Evolutionary conservation across 1,284 basidiomycete genomes (phyloP), one percentile per base, ranked within the genome.

Genomic region (Tilletia caries): DNA sequence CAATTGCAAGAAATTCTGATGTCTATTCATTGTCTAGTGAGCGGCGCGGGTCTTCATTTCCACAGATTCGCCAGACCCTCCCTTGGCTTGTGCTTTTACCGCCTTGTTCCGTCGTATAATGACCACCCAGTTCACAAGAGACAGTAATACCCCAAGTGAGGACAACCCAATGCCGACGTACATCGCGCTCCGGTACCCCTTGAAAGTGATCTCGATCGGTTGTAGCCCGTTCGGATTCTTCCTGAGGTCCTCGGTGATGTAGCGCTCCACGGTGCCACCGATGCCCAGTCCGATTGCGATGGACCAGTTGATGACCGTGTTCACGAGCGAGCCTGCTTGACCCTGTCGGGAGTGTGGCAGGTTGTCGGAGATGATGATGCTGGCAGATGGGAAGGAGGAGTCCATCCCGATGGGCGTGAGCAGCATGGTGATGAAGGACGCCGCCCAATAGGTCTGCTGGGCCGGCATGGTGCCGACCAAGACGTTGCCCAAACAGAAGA

Each of bases 401-500:
- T 79, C 79, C 71, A 78, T 76, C 0, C 79, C 78, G 6, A 75
- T 71, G 4, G 76, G 75, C 65, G 73, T 72, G 54, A 77, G 62
- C 12, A 27, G 58, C 5, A 65, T 62, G 0, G 72, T 68, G 18
- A 76, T 64, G 58, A 77, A 80, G 0, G 68, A 52, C 15, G 74
- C 67, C 10, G 70, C 64, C 72, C 73, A 75, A 65, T 73, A 75
- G 5, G 37, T 65, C 18, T 71, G 67, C 1, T 68, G n/a, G 6
- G 72, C 70, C 0, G 78, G 75, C 25, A 69, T 69, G 5, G 64
- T 68, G 0, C 73, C 73, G 3, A 74, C 60, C 25, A 79, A 37
- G 41, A 67, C 43, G 67, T 48, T 76, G 32, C 75, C 77, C 48
- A 75, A 65, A 64, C 73, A 72, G 52, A 80, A 80, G 2, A 70